These are phyloP conservation scores for Gyromitra esculenta DNA, from an alignment of 2,329 filamentous ascomycete species.

Conservation along the genomic window DNA sequence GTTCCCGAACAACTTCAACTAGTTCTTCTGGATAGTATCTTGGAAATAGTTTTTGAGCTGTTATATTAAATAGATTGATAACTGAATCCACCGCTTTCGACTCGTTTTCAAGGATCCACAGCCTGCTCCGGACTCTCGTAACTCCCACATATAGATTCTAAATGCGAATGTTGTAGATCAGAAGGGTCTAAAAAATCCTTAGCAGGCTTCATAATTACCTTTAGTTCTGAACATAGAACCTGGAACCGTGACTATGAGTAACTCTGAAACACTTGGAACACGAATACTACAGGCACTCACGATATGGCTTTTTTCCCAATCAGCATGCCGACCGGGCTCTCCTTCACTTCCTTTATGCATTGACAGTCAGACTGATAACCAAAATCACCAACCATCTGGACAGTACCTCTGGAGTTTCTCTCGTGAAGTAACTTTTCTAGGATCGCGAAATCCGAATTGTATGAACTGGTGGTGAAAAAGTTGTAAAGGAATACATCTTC, in stretches of 20 bases:
- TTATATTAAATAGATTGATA: slow-evolving; percentile 32
- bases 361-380: background rate
- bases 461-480: slow-evolving; percentile 55
- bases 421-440: slow-evolving; percentile 14
- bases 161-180: background rate
- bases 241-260: slow-evolving; percentile 8
- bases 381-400: background rate
- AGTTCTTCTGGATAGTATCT: slow-evolving; percentile 5
- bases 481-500: slow-evolving; percentile 60
- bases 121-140: slow-evolving; percentile 57
- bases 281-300: slow-evolving; percentile 10
- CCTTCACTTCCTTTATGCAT: background rate
- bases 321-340: background rate
- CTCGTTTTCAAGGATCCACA: slow-evolving; percentile 53
- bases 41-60: slow-evolving; percentile 13
- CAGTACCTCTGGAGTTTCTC: background rate
- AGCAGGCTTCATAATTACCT: slow-evolving; percentile 12
- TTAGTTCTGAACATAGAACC: slow-evolving; percentile 44
- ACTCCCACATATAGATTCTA: slow-evolving; percentile 59
- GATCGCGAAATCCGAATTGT: slow-evolving; percentile 24
- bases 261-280: background rate
- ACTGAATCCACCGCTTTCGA: slow-evolving; percentile 6
- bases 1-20: slow-evolving; percentile 56
- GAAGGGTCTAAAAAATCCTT: background rate
- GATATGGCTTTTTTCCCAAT: slow-evolving; percentile 7